phyloP scores from a whole-genome alignment of 768 basidiomycete species.

The Lepiota brunneoincarnata region DNA sequence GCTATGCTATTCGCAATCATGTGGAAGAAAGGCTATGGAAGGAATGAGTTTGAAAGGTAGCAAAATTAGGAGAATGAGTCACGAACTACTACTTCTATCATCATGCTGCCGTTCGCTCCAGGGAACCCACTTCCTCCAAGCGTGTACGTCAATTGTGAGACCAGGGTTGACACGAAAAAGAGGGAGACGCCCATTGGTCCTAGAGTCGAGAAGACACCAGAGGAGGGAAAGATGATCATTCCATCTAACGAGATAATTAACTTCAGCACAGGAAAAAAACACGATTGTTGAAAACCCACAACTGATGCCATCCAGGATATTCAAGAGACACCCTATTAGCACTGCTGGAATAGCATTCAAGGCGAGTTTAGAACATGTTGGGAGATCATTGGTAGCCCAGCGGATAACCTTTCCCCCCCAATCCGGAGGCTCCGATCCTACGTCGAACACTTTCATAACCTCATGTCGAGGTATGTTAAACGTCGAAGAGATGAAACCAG shows the following conservation, averaged over 20 bases:
- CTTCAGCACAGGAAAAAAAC: neutral
- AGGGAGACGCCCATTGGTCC: slow-evolving; percentile 92
- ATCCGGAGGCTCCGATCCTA: neutral
- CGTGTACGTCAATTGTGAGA: slow-evolving; percentile 84
- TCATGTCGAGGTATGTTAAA: neutral
- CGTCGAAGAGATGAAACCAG: neutral
- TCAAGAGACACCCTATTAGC: slow-evolving; percentile 78
- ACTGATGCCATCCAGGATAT: slow-evolving; percentile 91
- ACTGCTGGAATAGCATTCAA: slow-evolving; percentile 74
- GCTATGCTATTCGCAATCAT: slow-evolving; percentile 82
- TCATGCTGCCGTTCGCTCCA: slow-evolving; percentile 92
- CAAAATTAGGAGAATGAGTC: neutral
- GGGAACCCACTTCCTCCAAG: slow-evolving; percentile 87
- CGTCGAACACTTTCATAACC: neutral
- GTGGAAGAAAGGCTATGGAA: slow-evolving; percentile 85
- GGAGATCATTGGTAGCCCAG: slow-evolving; percentile 11
- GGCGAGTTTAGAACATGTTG: slow-evolving; percentile 25
- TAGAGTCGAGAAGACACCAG: slow-evolving; percentile 73
- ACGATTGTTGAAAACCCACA: slow-evolving; percentile 46
- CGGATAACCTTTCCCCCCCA: slow-evolving; percentile 10
- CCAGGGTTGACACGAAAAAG: slow-evolving; percentile 85
- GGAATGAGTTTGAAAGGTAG: neutral
- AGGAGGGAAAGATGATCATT: slow-evolving; percentile 92
- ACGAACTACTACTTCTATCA: slow-evolving; percentile 96
- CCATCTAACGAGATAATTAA: slow-evolving; percentile 53